Base-by-base conservation (phyloP, 2,329 filamentous ascomycete genomes). In the Phaeosphaeria sp. region DNA sequence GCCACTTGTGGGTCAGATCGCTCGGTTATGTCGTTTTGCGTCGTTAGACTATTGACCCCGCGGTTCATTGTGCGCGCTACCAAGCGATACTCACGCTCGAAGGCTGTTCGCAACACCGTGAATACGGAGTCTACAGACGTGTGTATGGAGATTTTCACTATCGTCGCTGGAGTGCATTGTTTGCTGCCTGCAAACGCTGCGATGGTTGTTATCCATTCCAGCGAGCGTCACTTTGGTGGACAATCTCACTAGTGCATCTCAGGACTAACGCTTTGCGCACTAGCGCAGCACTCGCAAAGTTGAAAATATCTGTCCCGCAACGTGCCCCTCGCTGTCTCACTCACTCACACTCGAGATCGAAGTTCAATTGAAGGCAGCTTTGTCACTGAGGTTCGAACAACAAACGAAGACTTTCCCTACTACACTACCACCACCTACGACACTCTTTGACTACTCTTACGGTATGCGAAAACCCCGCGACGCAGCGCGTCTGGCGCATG, bases 401-500 rank as follows among this genome's bases (percentile, higher is more conserved):
- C 51, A 50, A 42, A 62, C 62, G 55, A 23, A 56, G 23, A 27
- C 46, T 47, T 50, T 47, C 50, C 50, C 56, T 50, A 58, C 25
- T 50, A 51, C 22, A 42, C 42, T 48, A 50, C 59, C 46, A 66
- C 30, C 51, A 46, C 36, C 30, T 15, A 59, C 63, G 62, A 65
- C 63, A 63, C 62, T 64, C 60, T 53, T 57, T 62, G 51, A 59
- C 59, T 60, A 62, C 65, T 63, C 65, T 54, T 58, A 52, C 63
- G 65, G 73, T 75, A 54, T 61, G 71, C 30, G 30, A 41, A 42
- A 39, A 21, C n/a, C 50, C 41, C 42, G 54, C 53, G 43, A 27
- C 27, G 25, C 39, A 52, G 50, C 58, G 56, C 57, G 48, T 52
- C 55, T 56, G 36, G 50, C 39, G 52, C 30, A 36, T 36, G 30